Evolutionary conservation across 305 asterid genomes (phyloP).

Genomic region (Stenogyne calaminthoides): DNA sequence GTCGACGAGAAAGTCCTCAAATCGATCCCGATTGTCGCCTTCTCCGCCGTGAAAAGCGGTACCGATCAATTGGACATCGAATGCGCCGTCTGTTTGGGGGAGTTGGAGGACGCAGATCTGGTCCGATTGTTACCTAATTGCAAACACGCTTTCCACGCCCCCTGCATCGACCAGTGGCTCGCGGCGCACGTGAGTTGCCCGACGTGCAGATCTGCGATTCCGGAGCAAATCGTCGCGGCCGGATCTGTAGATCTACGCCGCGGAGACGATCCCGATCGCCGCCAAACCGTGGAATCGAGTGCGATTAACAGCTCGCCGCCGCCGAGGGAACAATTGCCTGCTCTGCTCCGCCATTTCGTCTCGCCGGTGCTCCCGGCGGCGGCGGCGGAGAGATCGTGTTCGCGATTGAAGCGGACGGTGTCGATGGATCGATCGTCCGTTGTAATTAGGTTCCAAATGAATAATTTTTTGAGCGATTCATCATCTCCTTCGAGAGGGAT

Average conservation of each 20-base stretch:
- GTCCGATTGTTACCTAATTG: constrained; percentile 67
- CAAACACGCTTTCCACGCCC: constrained; percentile 67
- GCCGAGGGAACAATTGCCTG: constrained; percentile 15
- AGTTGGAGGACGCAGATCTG: constrained; percentile 51
- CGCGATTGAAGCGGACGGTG: constrained; percentile 54
- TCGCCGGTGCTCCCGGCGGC: constrained; percentile 34
- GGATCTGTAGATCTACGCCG: neutral
- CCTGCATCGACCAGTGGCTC: constrained; percentile 74
- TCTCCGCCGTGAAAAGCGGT: constrained; percentile 28
- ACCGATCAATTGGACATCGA: constrained; percentile 39
- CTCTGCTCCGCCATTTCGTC: constrained; percentile 40
- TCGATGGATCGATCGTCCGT: constrained; percentile 52
- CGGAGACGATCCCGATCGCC: neutral
- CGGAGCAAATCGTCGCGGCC: neutral
- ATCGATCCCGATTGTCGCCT: constrained; percentile 52
- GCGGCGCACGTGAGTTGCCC: constrained; percentile 62
- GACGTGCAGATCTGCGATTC: constrained; percentile 49
- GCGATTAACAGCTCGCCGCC: neutral
- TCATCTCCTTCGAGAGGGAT: constrained; percentile 24
- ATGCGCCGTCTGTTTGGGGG: constrained; percentile 76
- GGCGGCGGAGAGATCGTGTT: constrained; percentile 24
- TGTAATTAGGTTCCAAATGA: constrained; percentile 32
- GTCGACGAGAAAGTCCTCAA: constrained; percentile 51
- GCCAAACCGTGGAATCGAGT: neutral
- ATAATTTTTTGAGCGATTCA: neutral